phyloP scores from a whole-genome alignment of 2,329 filamentous ascomycete genomes.

The Claviceps africana region DNA sequence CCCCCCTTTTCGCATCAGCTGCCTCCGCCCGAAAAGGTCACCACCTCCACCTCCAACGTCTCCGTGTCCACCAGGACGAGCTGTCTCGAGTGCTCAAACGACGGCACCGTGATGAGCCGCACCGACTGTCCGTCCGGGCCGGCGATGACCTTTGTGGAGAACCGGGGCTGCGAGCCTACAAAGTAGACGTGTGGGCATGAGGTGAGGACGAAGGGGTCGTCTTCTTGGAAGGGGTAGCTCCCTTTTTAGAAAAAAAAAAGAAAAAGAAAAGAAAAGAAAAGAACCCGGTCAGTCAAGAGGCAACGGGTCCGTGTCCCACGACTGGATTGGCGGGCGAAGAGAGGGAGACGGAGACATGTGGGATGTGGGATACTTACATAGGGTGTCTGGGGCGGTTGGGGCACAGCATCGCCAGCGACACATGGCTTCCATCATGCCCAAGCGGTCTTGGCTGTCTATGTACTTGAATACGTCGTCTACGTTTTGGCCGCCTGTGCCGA shows the following conservation, averaged over 20 bases:
- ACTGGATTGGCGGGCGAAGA: neutral
- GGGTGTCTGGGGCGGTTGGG: constrained; percentile 86
- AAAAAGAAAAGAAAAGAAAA: neutral
- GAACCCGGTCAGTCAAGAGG: neutral
- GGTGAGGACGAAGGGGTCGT: constrained; percentile 79
- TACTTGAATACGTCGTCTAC: constrained; percentile 92
- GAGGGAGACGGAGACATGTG: neutral
- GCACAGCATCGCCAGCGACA: constrained; percentile 83
- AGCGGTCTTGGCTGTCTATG: constrained; percentile 58
- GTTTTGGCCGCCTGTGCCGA: constrained; percentile 83
- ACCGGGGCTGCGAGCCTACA: constrained; percentile 69
- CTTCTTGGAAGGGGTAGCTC: constrained; percentile 91
- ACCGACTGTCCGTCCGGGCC: constrained; percentile 56
- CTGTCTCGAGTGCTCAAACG: constrained; percentile 64
- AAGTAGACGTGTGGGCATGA: constrained; percentile 85
- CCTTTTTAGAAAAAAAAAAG: constrained; percentile 30
- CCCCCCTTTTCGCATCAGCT: too few species aligned
- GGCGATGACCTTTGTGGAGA: constrained; percentile 56
- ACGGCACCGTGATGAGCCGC: constrained; percentile 69
- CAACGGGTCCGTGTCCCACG: neutral
- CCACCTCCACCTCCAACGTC: constrained; percentile 61
- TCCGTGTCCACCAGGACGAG: constrained; percentile 75
- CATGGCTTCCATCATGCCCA: constrained; percentile 90
- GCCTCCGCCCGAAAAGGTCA: constrained; percentile 35
- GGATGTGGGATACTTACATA: constrained; percentile 49